A percentile compares a stretch with the other conserved stretches of the same genome.
Evolutionary conservation across 192 early-diverging fungal genomes (phyloP).

Genomic region (Pilobolus umbonatus): DNA sequence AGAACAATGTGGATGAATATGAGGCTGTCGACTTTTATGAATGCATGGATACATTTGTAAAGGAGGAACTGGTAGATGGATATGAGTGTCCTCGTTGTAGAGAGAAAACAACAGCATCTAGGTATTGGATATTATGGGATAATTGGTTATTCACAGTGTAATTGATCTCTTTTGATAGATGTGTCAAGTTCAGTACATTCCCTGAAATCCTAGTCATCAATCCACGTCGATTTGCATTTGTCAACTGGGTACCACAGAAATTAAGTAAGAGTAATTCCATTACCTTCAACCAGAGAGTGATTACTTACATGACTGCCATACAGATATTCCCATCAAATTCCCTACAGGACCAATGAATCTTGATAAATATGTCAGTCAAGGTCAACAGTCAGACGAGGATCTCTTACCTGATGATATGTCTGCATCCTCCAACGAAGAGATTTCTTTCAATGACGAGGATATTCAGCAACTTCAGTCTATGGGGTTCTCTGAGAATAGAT

Average conservation of each 20-base stretch:
- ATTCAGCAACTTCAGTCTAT: slow-evolving; percentile 82
- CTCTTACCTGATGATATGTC: slow-evolving; percentile 66
- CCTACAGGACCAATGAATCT: slow-evolving; percentile 54
- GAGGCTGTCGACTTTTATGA: slow-evolving; percentile 57
- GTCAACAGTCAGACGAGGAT: slow-evolving; percentile 64
- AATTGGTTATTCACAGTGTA: neutral
- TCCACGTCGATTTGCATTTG: slow-evolving; percentile 66
- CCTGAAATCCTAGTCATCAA: slow-evolving; percentile 70
- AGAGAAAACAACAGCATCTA: slow-evolving; percentile 50
- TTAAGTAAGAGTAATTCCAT: slow-evolving; percentile 34
- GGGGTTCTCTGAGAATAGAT: slow-evolving; percentile 88
- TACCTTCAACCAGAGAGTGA: too few species aligned
- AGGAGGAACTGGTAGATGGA: slow-evolving; percentile 48
- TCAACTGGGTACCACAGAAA: slow-evolving; percentile 79
- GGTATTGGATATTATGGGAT: slow-evolving; percentile 32
- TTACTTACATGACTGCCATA: neutral
- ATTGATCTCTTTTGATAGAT: slow-evolving; percentile 2
- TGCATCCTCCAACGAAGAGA: slow-evolving; percentile 18
- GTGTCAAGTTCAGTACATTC: slow-evolving; percentile 66
- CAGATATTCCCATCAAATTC: slow-evolving; percentile 56
- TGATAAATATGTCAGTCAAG: slow-evolving; percentile 64
- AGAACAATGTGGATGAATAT: slow-evolving; percentile 20
- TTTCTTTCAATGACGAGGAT: slow-evolving; percentile 57
- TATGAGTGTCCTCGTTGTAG: slow-evolving; percentile 62
- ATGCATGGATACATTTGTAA: slow-evolving; percentile 60